phyloP scores from a whole-genome alignment of 768 basidiomycete species.

The Phaffia tasmanica region DNA sequence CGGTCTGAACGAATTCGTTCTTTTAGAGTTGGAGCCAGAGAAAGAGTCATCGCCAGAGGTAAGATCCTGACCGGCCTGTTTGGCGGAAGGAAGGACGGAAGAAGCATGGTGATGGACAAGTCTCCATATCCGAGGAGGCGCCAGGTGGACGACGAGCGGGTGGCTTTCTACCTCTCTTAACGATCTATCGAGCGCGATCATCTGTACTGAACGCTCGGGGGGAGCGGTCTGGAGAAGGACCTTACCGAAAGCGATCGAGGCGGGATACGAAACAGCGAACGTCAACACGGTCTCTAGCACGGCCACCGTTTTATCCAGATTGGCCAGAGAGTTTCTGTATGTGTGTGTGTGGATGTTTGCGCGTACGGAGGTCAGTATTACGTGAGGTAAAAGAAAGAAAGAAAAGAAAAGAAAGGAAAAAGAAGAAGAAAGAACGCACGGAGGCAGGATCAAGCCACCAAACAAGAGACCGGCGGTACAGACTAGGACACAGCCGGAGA shows the following conservation, averaged over 20 bases:
- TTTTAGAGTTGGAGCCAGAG: neutral
- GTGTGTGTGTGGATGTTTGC: too few species aligned
- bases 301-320: conserved; percentile 78
- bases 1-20: conserved; percentile 8
- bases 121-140: conserved; percentile 32
- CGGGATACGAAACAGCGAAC: conserved; percentile 70
- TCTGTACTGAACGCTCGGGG: conserved; percentile 44
- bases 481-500: conserved; percentile 17
- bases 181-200: conserved; percentile 68
- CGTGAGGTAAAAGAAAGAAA: too few species aligned
- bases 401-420: neutral
- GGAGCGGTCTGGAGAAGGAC: conserved; percentile 86
- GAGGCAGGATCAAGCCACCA: conserved; percentile 15
- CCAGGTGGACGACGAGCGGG: conserved; percentile 67
- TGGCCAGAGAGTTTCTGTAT: conserved; percentile 7
- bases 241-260: conserved; percentile 69
- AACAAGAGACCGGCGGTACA: conserved; percentile 19
- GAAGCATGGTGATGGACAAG: conserved; percentile 26
- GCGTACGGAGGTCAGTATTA: too few species aligned
- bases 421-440: conserved; percentile 2
- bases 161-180: conserved; percentile 67
- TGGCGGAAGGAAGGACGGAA: conserved; percentile 28
- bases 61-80: conserved; percentile 21
- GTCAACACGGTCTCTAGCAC: conserved; percentile 63
- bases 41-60: neutral